Evolutionary conservation across 352 stramenopile species (phyloP).

Genomic region (Phytopythium aichiense): DNA sequence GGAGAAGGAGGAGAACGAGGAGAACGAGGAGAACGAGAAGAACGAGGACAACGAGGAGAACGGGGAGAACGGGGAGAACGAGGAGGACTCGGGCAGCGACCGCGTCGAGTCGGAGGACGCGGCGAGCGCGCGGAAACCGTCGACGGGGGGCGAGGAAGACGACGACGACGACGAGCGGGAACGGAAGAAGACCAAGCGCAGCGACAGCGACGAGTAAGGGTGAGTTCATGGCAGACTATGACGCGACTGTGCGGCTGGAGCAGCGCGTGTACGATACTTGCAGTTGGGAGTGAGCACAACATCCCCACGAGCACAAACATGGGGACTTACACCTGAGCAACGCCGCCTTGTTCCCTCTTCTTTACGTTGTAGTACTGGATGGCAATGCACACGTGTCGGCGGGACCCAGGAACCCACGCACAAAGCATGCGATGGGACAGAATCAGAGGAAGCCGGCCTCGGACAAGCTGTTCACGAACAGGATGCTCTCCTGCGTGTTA

Average conservation of each 20-base stretch:
- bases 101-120: background rate
- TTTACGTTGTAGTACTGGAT: background rate
- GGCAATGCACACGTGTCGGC: slow-evolving; percentile 1
- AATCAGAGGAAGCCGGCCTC: slow-evolving; percentile 81
- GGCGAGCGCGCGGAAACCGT: background rate
- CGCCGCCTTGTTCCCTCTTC: background rate
- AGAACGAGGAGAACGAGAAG: background rate
- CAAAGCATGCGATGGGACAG: background rate
- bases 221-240: background rate
- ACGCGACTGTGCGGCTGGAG: background rate
- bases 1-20: background rate
- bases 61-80: background rate
- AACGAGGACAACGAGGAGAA: too few relatives aligned
- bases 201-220: slow-evolving; percentile 3
- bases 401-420: background rate
- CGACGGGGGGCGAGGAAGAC: background rate
- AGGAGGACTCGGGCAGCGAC: background rate
- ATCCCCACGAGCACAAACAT: background rate
- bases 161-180: slow-evolving; percentile 2
- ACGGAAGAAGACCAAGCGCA: slow-evolving; percentile 5
- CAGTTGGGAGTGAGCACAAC: background rate
- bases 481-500: slow-evolving; percentile 85
- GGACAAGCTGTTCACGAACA: slow-evolving; percentile 88
- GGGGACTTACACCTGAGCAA: background rate
- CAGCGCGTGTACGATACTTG: slow-evolving; percentile 4